Conservation (phyloP, 179 eudicot species). For the Gypsophila paniculata region DNA sequence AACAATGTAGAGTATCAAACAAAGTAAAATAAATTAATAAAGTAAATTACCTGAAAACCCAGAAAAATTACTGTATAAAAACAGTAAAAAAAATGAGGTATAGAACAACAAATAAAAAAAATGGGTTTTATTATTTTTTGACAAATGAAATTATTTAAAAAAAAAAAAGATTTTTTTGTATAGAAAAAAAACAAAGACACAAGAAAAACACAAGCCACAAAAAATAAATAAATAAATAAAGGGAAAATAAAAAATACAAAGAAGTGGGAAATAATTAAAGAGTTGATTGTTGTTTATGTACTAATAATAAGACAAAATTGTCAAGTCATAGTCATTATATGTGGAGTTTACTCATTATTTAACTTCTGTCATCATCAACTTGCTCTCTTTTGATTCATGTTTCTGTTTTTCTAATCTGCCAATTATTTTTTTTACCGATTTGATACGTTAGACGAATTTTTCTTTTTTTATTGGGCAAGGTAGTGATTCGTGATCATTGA, state of each 20-base stretch:
- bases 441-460: too few species aligned
- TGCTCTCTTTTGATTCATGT: background rate
- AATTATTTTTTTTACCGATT: background rate
- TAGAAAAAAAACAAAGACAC: background rate
- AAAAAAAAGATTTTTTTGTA: too few species aligned
- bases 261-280: constrained; percentile 6
- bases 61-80: constrained; percentile 9
- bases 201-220: constrained; percentile 10
- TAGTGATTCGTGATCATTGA: too few species aligned
- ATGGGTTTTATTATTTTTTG: background rate
- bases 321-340: constrained; percentile 16
- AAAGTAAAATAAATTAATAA: too few species aligned
- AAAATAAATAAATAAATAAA: background rate
- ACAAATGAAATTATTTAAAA: background rate
- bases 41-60: constrained; percentile 30
- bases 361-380: constrained; percentile 16
- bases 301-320: constrained; percentile 24
- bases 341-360: constrained; percentile 15
- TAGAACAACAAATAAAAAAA: constrained; percentile 21
- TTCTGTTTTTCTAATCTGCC: background rate
- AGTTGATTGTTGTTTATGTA: constrained; percentile 9
- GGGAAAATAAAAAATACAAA: background rate
- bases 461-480: too few species aligned
- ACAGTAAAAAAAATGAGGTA: constrained; percentile 7
- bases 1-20: constrained; percentile 13